Evolutionary conservation across 768 basidiomycete genomes (phyloP).

Genomic region (Leccinum longicurvipes): DNA sequence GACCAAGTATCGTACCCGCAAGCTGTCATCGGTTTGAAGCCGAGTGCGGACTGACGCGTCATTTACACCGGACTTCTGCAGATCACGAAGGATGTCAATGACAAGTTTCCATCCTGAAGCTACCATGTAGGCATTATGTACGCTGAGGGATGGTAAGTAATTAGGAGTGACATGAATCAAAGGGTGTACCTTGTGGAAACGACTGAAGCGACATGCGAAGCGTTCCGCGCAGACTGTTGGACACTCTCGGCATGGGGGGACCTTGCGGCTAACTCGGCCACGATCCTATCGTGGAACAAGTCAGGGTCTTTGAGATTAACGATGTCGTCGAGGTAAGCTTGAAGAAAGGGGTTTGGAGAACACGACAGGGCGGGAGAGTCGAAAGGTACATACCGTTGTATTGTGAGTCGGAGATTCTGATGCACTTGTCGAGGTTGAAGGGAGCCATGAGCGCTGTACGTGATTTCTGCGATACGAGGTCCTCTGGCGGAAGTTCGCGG

Average conservation of each 20-base stretch:
- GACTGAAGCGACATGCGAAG: slow-evolving; percentile 53
- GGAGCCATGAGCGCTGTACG: slow-evolving; percentile 60
- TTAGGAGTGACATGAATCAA: not conserved
- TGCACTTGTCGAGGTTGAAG: slow-evolving; percentile 58
- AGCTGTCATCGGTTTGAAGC: slow-evolving; percentile 46
- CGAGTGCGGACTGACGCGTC: slow-evolving; percentile 51
- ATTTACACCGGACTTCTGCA: slow-evolving; percentile 52
- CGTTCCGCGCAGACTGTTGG: slow-evolving; percentile 33
- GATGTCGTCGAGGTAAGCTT: slow-evolving; percentile 71
- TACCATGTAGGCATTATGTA: slow-evolving; percentile 80
- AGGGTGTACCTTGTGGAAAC: slow-evolving; percentile 54
- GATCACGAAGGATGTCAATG: slow-evolving; percentile 50
- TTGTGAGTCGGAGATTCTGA: slow-evolving; percentile 73
- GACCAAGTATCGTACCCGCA: slow-evolving; percentile 60
- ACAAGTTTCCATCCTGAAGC: slow-evolving; percentile 82
- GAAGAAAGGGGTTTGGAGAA: slow-evolving; percentile 11
- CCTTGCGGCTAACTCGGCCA: slow-evolving; percentile 54
- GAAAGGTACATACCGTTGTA: slow-evolving; percentile 51
- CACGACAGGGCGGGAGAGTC: not conserved
- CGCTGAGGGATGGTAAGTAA: slow-evolving; percentile 38
- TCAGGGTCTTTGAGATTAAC: slow-evolving; percentile 61
- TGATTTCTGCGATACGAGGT: slow-evolving; percentile 51
- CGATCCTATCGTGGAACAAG: slow-evolving; percentile 56
- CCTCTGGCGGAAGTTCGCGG: slow-evolving; percentile 55
- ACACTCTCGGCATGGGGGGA: slow-evolving; percentile 31